Conservation (phyloP, 305 asterid genomes). For the Solanum hybrid region DNA sequence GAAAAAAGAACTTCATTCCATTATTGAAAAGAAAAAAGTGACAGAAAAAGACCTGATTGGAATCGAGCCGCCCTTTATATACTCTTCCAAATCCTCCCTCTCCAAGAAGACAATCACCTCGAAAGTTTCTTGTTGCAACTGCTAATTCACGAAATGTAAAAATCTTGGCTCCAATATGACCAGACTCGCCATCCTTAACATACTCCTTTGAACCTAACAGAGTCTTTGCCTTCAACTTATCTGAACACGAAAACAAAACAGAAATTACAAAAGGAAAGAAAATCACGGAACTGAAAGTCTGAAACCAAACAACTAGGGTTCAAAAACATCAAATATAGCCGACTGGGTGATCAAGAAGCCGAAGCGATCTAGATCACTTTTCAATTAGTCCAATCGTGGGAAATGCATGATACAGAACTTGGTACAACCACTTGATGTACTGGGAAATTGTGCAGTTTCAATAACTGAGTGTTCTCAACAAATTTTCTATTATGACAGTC, state of each 20-base stretch:
- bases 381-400: not conserved
- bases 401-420: not conserved
- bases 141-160: slow-evolving; percentile 13
- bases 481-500: not conserved
- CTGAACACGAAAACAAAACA: slow-evolving; percentile 22
- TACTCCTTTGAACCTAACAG: slow-evolving; percentile 15
- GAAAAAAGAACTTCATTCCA: not conserved
- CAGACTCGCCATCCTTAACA: slow-evolving; percentile 4
- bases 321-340: not conserved
- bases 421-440: not conserved
- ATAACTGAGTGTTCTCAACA: not conserved
- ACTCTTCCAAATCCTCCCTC: slow-evolving; percentile 23
- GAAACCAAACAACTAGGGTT: not conserved
- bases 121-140: slow-evolving; percentile 9
- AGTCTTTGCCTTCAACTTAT: slow-evolving; percentile 23
- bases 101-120: slow-evolving; percentile 11
- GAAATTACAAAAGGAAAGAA: not conserved
- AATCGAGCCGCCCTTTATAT: slow-evolving; percentile 12
- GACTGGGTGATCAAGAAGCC: not conserved
- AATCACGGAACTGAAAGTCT: not conserved
- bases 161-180: slow-evolving; percentile 6
- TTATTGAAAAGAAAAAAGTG: not conserved
- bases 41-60: not conserved
- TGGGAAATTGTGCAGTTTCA: not conserved
- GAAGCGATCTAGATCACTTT: not conserved